Conservation (phyloP, 2,329 filamentous ascomycete species). For the Thielaviopsis ethacetica region DNA sequence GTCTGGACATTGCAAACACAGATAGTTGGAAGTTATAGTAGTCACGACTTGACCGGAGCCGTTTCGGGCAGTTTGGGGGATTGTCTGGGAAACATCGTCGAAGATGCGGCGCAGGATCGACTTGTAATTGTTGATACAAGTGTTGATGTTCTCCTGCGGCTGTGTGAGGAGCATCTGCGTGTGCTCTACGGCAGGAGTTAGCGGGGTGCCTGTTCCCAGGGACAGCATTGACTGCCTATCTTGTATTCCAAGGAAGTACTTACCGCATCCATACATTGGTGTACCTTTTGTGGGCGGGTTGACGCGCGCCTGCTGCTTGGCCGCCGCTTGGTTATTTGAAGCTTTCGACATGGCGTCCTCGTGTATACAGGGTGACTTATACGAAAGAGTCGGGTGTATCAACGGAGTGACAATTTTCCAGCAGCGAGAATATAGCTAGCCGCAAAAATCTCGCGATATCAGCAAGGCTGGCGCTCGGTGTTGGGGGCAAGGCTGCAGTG, state of each 20-base stretch:
- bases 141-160: constrained; percentile 47
- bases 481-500: not conserved
- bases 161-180: constrained; percentile 49
- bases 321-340: constrained; percentile 6
- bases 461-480: not conserved
- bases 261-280: constrained; percentile 49
- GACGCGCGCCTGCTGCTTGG: constrained; percentile 19
- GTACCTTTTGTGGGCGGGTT: constrained; percentile 41
- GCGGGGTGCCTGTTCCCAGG: constrained; percentile 12
- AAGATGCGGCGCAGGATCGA: constrained; percentile 54
- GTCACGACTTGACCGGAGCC: constrained; percentile 40
- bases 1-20: constrained; percentile 57
- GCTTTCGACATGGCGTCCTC: constrained; percentile 1
- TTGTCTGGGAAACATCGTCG: constrained; percentile 42
- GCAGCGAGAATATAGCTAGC: not conserved
- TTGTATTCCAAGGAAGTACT: constrained; percentile 17
- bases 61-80: constrained; percentile 47
- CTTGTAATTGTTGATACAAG: constrained; percentile 55
- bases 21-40: constrained; percentile 49
- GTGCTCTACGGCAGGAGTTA: constrained; percentile 40
- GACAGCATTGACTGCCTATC: not conserved
- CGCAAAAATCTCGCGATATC: not conserved
- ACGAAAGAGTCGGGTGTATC: no score
- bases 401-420: not conserved
- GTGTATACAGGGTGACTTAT: not conserved